These are phyloP conservation scores for Fusarium sarcochroum DNA, from an alignment of 2,329 filamentous ascomycete species.

Conservation along the genomic window DNA sequence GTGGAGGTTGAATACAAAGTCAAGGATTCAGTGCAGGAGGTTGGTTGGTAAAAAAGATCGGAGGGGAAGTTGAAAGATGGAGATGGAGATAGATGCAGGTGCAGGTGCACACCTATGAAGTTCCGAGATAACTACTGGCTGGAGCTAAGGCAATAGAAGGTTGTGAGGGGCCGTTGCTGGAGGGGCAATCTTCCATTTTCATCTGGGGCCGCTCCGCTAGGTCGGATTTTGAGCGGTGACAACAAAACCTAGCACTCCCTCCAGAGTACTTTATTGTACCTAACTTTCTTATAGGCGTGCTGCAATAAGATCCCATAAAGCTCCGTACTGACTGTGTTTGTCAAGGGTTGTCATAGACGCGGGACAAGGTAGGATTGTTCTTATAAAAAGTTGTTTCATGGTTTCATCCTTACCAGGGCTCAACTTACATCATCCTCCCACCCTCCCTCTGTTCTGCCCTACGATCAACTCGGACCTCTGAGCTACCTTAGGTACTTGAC, in stretches of 20 bases:
- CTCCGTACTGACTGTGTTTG: background rate
- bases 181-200: constrained; percentile 17
- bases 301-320: background rate
- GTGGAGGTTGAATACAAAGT: background rate
- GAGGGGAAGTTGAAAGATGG: constrained; percentile 24
- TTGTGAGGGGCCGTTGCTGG: constrained; percentile 25
- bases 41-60: constrained; percentile 30
- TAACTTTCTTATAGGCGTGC: too few species aligned
- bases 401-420: constrained; percentile 3
- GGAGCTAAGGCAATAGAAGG: constrained; percentile 44
- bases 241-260: too few species aligned
- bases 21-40: constrained; percentile 17
- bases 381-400: background rate
- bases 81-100: constrained; percentile 34
- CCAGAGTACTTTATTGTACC: too few species aligned
- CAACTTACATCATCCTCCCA: constrained; percentile 26
- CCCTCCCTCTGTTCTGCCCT: constrained; percentile 28
- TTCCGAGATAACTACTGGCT: constrained; percentile 25
- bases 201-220: constrained; percentile 2
- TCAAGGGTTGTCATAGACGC: too few species aligned
- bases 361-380: too few species aligned
- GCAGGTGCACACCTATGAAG: constrained; percentile 17
- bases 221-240: background rate
- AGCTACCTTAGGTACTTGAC: background rate
- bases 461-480: constrained; percentile 15